Base-by-base conservation (phyloP, 192 early-diverging fungal genomes). In the Phycomyces nitens region DNA sequence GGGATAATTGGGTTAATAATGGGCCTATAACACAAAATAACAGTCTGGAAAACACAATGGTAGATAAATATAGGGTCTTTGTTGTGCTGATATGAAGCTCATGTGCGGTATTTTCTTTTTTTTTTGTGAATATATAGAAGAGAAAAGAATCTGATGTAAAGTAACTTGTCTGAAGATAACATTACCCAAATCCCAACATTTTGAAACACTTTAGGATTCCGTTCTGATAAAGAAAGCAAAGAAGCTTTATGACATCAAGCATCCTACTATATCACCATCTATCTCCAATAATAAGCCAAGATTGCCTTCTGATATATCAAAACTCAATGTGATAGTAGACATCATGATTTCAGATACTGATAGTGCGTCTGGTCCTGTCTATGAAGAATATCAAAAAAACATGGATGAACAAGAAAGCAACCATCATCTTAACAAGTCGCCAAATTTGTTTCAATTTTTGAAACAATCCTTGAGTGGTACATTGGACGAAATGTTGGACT, bases 111-210 rank as follows among this genome's bases (percentile, higher is more conserved):
- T 42, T 42, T n/a, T n/a, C n/a, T 42, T 42, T 42, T 42, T 7
- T 42, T 7, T 42, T 7, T 42, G 41, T 42, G 41, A 42, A 42
- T 42, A 10, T 42, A 42, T 42, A 42, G 41, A 42, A 42, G 41
- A 42, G 41, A 42, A 42, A 42, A 42, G 41, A 42, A 42, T 42
- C 41, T 42, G 41, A 42, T 42, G 41, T 42, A 42, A 42, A 42
- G 41, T 42, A 42, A 42, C 41, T 14, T 42, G 7, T 42, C 14
- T 42, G 7, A 42, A 42, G 14, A 42, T 10, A 42, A 42, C 8
- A 42, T 42, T 42, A 14, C 7, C 41, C 41, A 10, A 42, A 10
- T 42, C 41, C 7, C 14, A 42, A 42, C 41, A 42, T 42, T 42
- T 42, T 42, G 8, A 42, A 42, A 42, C 14, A 42, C 14, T 7